These are phyloP conservation scores for Tirmania nivea DNA, from an alignment of 495 filamentous ascomycete species.

Conservation along the genomic window DNA sequence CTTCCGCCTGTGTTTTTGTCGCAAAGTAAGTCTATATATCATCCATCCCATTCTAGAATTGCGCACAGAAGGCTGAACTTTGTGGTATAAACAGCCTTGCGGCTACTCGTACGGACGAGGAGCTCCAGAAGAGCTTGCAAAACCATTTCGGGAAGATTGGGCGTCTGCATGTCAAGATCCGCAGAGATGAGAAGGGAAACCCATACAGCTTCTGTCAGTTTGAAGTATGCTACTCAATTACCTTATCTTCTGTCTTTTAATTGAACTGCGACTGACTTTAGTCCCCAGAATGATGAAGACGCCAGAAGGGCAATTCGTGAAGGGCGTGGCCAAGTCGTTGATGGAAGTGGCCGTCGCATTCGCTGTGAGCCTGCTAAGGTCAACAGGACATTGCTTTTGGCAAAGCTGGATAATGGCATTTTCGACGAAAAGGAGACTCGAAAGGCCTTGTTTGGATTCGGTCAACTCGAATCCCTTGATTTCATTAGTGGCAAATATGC, in stretches of 20 bases:
- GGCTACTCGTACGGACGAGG: constrained; percentile 13
- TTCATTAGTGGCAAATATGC: constrained; percentile 11
- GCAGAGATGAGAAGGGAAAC: constrained; percentile 16
- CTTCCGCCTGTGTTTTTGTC: constrained; percentile 17
- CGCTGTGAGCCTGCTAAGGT: constrained; percentile 18
- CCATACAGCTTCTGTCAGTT: constrained; percentile 20
- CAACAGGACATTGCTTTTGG: constrained; percentile 14
- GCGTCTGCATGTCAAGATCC: constrained; percentile 16
- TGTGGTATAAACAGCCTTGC: constrained; percentile 8
- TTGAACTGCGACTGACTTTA: constrained; percentile 1
- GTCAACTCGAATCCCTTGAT: constrained; percentile 13
- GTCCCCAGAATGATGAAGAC: constrained; percentile 12
- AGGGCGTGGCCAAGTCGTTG: constrained; percentile 13
- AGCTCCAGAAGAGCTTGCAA: constrained; percentile 16
- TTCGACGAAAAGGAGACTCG: constrained; percentile 10
- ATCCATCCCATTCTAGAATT: not conserved
- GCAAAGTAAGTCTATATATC: constrained; percentile 11
- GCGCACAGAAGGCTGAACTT: not conserved
- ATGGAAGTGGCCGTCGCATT: constrained; percentile 15
- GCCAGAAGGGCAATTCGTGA: constrained; percentile 15
- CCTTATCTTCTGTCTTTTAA: not conserved
- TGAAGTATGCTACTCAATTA: constrained; percentile 4
- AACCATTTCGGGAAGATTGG: constrained; percentile 14
- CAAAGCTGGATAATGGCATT: constrained; percentile 8
- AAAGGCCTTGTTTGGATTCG: constrained; percentile 15